Evolutionary conservation across 805 yeast genomes (phyloP), one percentile per base, ranked within the genome.

Genomic region (Cyberlindnera veronae): DNA sequence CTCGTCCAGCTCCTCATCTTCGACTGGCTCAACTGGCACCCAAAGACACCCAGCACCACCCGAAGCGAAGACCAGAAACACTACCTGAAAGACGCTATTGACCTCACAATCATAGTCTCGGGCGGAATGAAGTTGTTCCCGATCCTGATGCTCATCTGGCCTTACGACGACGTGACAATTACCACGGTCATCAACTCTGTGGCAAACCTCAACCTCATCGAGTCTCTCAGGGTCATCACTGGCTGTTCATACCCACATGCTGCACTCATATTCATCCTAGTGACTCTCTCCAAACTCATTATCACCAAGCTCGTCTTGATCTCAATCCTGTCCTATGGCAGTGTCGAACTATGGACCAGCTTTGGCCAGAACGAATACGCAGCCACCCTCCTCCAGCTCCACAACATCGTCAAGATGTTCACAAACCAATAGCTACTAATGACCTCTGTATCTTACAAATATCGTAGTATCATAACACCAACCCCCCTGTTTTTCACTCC

Each of bases 101-200:
- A 88, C 1, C 71, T 81, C 9, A 83, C 95, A 0, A 71, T 89
- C 1, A 57, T 90, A 32, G 72, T 89, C 6, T 81, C 97, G 0
- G 79, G 87, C 32, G 78, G 86, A 1, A 81, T 91, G 29, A 87
- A 84, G 55, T 68, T 91, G 17, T 81, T 91, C 47, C 99, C 99
- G 0, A 83, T 93, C 15, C 69, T 93, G 24, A 91, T 91, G 90
- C 68, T 93, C 23, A 91, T 93, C 26, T 93, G 99, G 99, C 93
- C 95, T 1, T 93, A 93, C 55, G 96, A 93, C 56, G 76, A 84
- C n/a, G 69, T 82, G 1, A 69, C 83, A 3, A 81, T 84, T 0
- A 72, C 79, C 16, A 66, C 68, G 6, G 64, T 79, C 9, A 83
- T 85, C 22, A 74, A 74, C 43, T 66, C 77, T 49, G 73, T 81